Conservation (phyloP, 352 stramenopile genomes). For the Elongisporangium undulatum region DNA sequence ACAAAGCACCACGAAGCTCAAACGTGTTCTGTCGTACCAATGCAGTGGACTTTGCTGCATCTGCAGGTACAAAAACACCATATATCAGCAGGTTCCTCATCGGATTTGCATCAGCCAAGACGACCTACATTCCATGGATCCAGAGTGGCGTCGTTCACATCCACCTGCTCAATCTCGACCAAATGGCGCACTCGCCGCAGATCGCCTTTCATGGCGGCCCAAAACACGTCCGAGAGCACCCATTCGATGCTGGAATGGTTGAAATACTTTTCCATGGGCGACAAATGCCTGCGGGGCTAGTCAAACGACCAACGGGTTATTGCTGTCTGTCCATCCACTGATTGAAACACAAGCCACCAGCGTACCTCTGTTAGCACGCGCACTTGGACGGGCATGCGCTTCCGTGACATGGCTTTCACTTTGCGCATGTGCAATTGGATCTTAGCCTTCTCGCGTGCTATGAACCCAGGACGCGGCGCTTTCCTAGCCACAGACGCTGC, state of each 20-base stretch:
- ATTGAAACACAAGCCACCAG: background rate
- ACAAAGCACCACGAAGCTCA: background rate
- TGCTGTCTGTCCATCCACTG: background rate
- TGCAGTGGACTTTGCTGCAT: conserved; percentile 70
- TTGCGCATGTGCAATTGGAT: conserved; percentile 53
- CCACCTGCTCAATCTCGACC: conserved; percentile 52
- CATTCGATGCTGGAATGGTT: conserved; percentile 37
- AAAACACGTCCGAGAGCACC: conserved; percentile 65
- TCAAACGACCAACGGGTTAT: background rate
- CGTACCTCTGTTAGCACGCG: conserved; percentile 50
- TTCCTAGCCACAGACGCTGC: conserved; percentile 8
- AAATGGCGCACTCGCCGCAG: conserved; percentile 46
- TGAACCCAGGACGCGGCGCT: conserved; percentile 20
- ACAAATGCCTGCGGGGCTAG: conserved; percentile 36
- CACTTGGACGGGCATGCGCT: conserved; percentile 62
- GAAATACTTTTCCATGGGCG: conserved; percentile 69
- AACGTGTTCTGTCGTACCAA: conserved; percentile 23
- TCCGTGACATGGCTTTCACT: conserved; percentile 40
- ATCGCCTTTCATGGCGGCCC: conserved; percentile 61
- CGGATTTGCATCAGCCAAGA: background rate
- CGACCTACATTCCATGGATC: conserved; percentile 59
- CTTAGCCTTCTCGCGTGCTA: conserved; percentile 47
- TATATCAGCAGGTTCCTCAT: background rate
- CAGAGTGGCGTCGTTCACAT: conserved; percentile 30
- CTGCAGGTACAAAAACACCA: conserved; percentile 4